Percentiles rank a stretch among this genome's conserved stretches.
Conservation (phyloP, 257 asterid genomes). For the Nicotiana benthamiana region DNA sequence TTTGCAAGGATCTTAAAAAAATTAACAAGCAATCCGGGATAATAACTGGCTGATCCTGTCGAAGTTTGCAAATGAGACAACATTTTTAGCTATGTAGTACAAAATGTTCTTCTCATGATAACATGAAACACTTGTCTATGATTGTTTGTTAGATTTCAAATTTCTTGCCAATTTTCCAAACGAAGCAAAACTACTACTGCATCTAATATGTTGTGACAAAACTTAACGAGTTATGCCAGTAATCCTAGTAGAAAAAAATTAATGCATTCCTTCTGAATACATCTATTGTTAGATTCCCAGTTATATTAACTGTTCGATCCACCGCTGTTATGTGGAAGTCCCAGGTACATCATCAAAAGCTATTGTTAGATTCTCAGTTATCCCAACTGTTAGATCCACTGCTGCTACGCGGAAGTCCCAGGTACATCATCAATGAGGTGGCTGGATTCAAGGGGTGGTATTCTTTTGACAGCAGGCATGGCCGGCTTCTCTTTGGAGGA, state of each 20-base stretch:
- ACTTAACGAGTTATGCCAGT: background rate
- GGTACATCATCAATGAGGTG: slow-evolving; percentile 32
- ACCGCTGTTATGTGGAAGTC: slow-evolving; percentile 37
- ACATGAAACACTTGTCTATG: background rate
- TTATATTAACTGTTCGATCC: background rate
- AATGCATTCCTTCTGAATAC: background rate
- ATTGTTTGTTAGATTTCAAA: background rate
- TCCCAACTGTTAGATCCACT: background rate
- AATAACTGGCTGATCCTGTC: too few relatives aligned
- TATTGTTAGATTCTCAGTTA: background rate
- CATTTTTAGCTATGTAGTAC: background rate
- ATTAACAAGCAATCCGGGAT: too few relatives aligned
- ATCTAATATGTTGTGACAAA: background rate
- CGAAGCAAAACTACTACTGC: background rate
- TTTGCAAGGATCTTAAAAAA: too few relatives aligned
- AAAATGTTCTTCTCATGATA: background rate
- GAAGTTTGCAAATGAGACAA: background rate
- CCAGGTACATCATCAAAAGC: slow-evolving; percentile 35
- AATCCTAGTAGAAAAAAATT: background rate
- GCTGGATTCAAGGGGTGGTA: slow-evolving; percentile 12
- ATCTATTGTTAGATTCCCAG: background rate
- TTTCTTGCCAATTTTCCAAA: background rate
- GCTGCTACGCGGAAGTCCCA: slow-evolving; percentile 40
- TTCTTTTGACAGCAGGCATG: slow-evolving; percentile 15
- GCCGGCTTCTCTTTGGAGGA: slow-evolving; percentile 32